Evolutionary conservation across 2,329 filamentous ascomycete species (phyloP).

Genomic region (Clarireedia paspali): DNA sequence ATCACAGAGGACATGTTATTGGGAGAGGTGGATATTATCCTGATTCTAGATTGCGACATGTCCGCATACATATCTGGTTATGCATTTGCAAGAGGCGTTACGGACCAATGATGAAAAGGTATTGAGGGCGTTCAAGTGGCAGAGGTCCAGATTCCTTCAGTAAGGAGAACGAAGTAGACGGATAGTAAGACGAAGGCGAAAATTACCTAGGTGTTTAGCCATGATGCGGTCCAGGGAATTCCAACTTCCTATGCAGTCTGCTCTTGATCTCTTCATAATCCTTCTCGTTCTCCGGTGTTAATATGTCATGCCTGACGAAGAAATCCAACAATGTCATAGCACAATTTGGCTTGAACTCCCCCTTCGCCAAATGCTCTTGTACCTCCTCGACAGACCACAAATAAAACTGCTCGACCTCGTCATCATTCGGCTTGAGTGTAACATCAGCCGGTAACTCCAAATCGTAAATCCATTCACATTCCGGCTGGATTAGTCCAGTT

Average conservation of each 20-base stretch:
- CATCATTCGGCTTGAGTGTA: conserved; percentile 70
- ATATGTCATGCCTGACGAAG: conserved; percentile 74
- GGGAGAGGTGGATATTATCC: background rate
- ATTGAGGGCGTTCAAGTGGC: conserved; percentile 12
- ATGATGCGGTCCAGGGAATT: conserved; percentile 65
- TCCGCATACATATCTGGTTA: conserved; percentile 15
- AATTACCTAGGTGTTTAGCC: conserved; percentile 1
- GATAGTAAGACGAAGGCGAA: background rate
- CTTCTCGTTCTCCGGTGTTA: conserved; percentile 72
- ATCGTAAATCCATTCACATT: conserved; percentile 88
- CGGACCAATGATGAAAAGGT: conserved; percentile 19
- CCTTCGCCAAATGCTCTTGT: conserved; percentile 57
- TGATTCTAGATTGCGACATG: background rate
- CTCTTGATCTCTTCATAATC: conserved; percentile 68
- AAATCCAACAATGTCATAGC: conserved; percentile 80
- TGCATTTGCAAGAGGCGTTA: conserved; percentile 19
- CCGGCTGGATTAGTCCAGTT: conserved; percentile 75
- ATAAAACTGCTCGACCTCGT: conserved; percentile 81
- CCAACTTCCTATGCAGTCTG: conserved; percentile 69
- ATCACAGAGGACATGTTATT: too few relatives aligned
- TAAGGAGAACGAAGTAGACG: too few relatives aligned
- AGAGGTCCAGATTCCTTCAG: background rate
- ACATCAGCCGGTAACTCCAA: conserved; percentile 65
- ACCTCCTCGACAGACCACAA: conserved; percentile 73
- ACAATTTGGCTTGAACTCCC: conserved; percentile 91